phyloP scores from a whole-genome alignment of 2,329 filamentous ascomycete genomes.

The Penicillium sp. region DNA sequence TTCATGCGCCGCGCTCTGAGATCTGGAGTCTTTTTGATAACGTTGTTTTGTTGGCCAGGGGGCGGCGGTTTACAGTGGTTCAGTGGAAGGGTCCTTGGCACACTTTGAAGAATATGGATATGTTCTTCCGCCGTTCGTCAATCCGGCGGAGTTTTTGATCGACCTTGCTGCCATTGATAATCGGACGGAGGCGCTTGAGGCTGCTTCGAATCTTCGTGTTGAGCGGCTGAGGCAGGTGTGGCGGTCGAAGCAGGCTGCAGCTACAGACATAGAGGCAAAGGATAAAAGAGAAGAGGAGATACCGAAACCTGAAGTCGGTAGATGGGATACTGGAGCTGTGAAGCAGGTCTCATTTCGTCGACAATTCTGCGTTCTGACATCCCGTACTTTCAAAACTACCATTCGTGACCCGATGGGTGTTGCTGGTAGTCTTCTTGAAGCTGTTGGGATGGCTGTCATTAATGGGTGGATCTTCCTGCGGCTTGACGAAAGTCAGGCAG shows the following conservation, averaged over 20 bases:
- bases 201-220: slow-evolving; percentile 58
- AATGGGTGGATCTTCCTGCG: slow-evolving; percentile 71
- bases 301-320: background rate
- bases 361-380: slow-evolving; percentile 65
- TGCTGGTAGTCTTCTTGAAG: slow-evolving; percentile 66
- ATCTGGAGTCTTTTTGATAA: slow-evolving; percentile 77
- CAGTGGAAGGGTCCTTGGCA: slow-evolving; percentile 55
- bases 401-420: slow-evolving; percentile 76
- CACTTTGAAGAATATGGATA: slow-evolving; percentile 65
- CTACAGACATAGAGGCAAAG: background rate
- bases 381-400: slow-evolving; percentile 68
- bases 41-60: slow-evolving; percentile 65
- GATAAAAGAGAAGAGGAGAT: slow-evolving; percentile 5
- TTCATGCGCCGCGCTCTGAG: slow-evolving; percentile 75
- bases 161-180: slow-evolving; percentile 73
- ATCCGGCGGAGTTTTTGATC: slow-evolving; percentile 73
- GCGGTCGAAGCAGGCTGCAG: slow-evolving; percentile 32
- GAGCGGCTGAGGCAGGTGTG: slow-evolving; percentile 61
- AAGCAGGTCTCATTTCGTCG: slow-evolving; percentile 58
- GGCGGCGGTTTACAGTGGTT: slow-evolving; percentile 66
- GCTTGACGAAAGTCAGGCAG: slow-evolving; percentile 63
- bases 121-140: slow-evolving; percentile 67
- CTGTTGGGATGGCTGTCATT: slow-evolving; percentile 67
- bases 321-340: slow-evolving; percentile 5
- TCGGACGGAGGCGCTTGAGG: slow-evolving; percentile 64